A percentile compares a stretch with the other conserved stretches of the same genome.
Evolutionary conservation across 768 basidiomycete genomes (phyloP).

Genomic region (Amanita phalloides): DNA sequence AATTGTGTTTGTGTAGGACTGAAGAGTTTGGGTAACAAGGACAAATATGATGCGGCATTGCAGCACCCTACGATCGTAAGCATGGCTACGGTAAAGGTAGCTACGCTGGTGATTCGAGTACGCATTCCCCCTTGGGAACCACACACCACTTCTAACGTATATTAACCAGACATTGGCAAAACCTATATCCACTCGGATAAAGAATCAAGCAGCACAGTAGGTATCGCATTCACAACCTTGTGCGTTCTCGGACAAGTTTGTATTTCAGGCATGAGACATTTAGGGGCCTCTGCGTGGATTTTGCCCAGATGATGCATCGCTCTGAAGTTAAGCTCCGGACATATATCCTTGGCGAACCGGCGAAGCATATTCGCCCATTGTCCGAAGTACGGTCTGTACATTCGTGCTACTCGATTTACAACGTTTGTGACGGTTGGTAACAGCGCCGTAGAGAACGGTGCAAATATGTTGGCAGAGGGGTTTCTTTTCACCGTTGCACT

Average conservation of each 20-base stretch:
- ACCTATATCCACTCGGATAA: conserved; percentile 62
- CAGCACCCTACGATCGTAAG: not conserved
- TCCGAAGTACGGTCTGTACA: conserved; percentile 58
- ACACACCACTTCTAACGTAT: conserved; percentile 2
- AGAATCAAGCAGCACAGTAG: conserved; percentile 63
- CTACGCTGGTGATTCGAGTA: conserved; percentile 64
- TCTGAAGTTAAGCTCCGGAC: conserved; percentile 64
- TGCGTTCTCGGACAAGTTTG: not conserved
- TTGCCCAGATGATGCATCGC: conserved; percentile 72
- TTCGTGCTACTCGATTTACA: not conserved
- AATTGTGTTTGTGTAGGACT: not conserved
- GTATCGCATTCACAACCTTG: conserved; percentile 13
- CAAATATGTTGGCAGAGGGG: conserved; percentile 76
- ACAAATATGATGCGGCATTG: not conserved
- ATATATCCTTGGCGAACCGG: conserved; percentile 67
- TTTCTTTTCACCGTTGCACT: conserved; percentile 77
- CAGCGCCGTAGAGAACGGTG: conserved; percentile 81
- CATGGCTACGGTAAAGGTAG: conserved; percentile 71
- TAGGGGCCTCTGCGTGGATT: conserved; percentile 54
- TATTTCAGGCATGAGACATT: conserved; percentile 55
- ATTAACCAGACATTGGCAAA: conserved; percentile 65
- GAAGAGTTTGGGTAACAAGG: not conserved
- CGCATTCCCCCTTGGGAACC: not conserved
- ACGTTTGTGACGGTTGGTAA: not conserved
- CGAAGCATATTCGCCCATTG: conserved; percentile 61